Evolutionary conservation across 495 filamentous ascomycete genomes (phyloP).

Genomic region (Durotheca rogersii): DNA sequence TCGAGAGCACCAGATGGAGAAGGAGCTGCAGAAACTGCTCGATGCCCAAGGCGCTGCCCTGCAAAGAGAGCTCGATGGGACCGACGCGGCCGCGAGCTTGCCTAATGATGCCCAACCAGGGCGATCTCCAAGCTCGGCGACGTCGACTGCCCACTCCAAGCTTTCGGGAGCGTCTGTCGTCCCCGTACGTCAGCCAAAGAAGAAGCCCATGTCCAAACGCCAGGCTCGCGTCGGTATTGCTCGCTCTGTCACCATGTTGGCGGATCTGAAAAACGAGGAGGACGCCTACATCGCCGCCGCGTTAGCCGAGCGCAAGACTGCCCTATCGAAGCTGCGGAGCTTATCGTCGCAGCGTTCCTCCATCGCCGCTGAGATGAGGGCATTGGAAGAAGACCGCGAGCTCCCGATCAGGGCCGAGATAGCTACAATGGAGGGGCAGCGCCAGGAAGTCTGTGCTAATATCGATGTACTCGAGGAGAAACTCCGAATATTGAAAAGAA

Average conservation of each 20-base stretch:
- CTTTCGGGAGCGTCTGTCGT: conserved; percentile 44
- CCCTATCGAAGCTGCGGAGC: conserved; percentile 59
- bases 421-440: conserved; percentile 52
- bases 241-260: conserved; percentile 67
- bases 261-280: conserved; percentile 72
- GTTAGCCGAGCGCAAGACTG: conserved; percentile 56
- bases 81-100: conserved; percentile 46
- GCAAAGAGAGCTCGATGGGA: conserved; percentile 47
- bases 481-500: conserved; percentile 66
- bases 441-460: conserved; percentile 55
- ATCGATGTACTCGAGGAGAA: conserved; percentile 61
- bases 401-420: conserved; percentile 37
- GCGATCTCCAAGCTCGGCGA: conserved; percentile 3
- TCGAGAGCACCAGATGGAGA: conserved; percentile 64
- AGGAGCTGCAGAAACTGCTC: conserved; percentile 74
- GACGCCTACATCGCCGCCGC: conserved; percentile 59
- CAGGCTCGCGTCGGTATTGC: conserved; percentile 71
- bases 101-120: conserved; percentile 23
- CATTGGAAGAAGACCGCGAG: conserved; percentile 42
- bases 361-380: conserved; percentile 44
- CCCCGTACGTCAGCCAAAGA: conserved; percentile 63
- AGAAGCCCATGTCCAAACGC: conserved; percentile 58
- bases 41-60: conserved; percentile 84
- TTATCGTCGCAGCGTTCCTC: conserved; percentile 57
- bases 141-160: conserved; percentile 5